Evolutionary conservation across 2,329 filamentous ascomycete genomes (phyloP), one percentile per base, ranked within the genome.

Genomic region (Pyricularia sp.): DNA sequence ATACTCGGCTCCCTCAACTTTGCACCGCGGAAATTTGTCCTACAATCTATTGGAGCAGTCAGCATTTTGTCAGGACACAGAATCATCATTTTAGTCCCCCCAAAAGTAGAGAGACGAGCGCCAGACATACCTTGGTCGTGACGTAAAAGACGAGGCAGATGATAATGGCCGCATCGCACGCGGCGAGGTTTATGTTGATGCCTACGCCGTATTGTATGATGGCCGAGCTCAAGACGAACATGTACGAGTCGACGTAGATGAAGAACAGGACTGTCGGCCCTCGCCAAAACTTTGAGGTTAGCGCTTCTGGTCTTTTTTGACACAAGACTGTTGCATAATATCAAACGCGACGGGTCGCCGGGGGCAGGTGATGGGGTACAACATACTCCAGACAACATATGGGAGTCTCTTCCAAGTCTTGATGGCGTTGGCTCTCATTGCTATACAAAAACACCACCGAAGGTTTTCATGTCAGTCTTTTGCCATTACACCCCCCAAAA

Each of bases 131-230:
- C 78, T 90, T 90, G 2, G 87, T 88, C 2, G 85, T 86, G 68
- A 90, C 81, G 73, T 90, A 90, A 72, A 84, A 89, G 6, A 83
- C 77, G 1, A 90, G 79, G 74, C 88, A 90, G 1, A 90, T 78
- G 7, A 89, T 71, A 61, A 90, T 87, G 7, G 86, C 86, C 7
- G 83, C 82, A 64, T 86, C 82, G 74, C 88, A 90, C 4, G 85
- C 79, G 1, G 75, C 73, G 2, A 78, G 72, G 26, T 81, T 84
- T 20, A 79, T 80, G 71, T 88, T 85, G 68, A 89, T 79, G 0
- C 86, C 85, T 68, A 87, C 80, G 0, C 85, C 84, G 70, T 86
- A 83, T 69, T 87, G 82, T 9, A 90, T 74, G 10, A 90, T 78
- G 2, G 84, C 82, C 2, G 86, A 85, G 11, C 81, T 82, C 71